Conservation (phyloP, 1,284 basidiomycete species). For the Lignosus rhinocerotis region DNA sequence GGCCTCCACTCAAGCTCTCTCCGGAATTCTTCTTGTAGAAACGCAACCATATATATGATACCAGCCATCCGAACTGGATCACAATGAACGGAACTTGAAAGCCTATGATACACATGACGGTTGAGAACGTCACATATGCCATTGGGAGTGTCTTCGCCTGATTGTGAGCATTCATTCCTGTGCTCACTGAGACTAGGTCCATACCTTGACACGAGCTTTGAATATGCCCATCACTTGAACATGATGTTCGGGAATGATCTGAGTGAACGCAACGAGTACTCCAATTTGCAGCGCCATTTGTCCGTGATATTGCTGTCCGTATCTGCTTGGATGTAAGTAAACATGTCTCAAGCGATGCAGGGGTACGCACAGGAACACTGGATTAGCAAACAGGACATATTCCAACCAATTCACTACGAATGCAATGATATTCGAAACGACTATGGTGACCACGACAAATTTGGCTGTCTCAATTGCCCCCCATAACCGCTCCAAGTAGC, state of each 20-base stretch:
- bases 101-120: constrained; percentile 84
- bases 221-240: constrained; percentile 88
- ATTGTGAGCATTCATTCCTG: not conserved
- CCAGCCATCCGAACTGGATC: constrained; percentile 98
- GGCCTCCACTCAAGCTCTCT: constrained; percentile 59
- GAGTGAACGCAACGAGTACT: constrained; percentile 94
- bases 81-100: constrained; percentile 94
- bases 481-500: constrained; percentile 94
- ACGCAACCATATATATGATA: constrained; percentile 91
- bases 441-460: constrained; percentile 81
- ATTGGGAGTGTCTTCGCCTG: constrained; percentile 81
- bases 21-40: constrained; percentile 88
- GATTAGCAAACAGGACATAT: constrained; percentile 64
- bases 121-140: constrained; percentile 90
- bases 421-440: constrained; percentile 86
- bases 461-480: constrained; percentile 84
- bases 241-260: constrained; percentile 97
- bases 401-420: constrained; percentile 84
- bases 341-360: not conserved
- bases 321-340: constrained; percentile 46
- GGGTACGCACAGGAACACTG: constrained; percentile 72
- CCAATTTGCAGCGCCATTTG: constrained; percentile 91
- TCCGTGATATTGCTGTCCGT: constrained; percentile 88
- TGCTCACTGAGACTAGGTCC: constrained; percentile 1
- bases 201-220: constrained; percentile 89